Base-by-base conservation (phyloP, 164 flowering plant genomes). In the Aristolochia contorta region DNA sequence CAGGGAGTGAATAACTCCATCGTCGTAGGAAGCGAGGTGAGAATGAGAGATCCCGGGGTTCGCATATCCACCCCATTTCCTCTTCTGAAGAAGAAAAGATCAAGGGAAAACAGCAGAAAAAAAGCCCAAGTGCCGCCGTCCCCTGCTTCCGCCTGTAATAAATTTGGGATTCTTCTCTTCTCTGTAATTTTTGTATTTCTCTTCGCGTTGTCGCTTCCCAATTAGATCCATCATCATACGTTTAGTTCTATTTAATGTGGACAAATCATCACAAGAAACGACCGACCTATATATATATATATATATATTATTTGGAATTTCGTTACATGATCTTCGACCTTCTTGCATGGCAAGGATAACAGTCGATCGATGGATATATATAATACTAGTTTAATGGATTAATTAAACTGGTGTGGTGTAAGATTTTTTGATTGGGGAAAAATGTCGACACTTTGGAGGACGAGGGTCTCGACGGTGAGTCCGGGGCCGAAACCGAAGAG, bases 1-100 rank as follows among this genome's bases (percentile, higher is more conserved):
- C 93, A 87, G 65, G 95, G 93, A 12, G 77, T 77, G 7, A 83
- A 70, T 70, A 79, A 80, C 65, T 85, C 96, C 15, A 49, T 77
- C 50, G 41, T 89, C 73, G 45, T 79, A 43, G 96, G 80, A 51
- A 87, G 96, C 57, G 58, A 74, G 49, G 80, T 89, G 68, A 57
- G 19, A 37, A 71, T 82, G 79, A 71, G 78, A 60, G 83, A 83
- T 65, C 80, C 95, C 18, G 95, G 96, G 0, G 84, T 81, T 23
- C 41, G 63, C 54, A 57, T 84, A 13, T 62, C 65, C 25, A 65
- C 81, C 47, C 33, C 60, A 43, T 45, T 20, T 13, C 24, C 57
- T 4, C 21, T 43, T 37, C 18, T 37, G 20, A 9, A 43, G 20
- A 9, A 43, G 53, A 51, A 16, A 22, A 50, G 57, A 22, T 10